Evolutionary conservation across 2,329 filamentous ascomycete species (phyloP).

Genomic region (Emergomyces orientalis): DNA sequence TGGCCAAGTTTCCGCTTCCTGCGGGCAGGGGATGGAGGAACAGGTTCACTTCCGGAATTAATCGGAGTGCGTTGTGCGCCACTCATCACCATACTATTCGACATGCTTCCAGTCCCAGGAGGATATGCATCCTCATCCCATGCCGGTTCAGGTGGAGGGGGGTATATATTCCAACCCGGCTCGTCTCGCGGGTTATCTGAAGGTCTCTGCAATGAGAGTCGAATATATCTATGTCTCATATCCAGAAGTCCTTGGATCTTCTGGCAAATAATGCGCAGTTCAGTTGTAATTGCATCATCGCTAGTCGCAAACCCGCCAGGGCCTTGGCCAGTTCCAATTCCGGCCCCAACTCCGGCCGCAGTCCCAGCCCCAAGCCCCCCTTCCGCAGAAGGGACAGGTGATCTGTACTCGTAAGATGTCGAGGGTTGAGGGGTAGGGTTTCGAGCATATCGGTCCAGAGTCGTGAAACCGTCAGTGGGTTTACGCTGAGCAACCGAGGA

Average conservation of each 20-base stretch:
- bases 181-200: constrained; percentile 83
- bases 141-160: constrained; percentile 79
- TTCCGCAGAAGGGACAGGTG: constrained; percentile 43
- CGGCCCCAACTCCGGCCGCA: constrained; percentile 43
- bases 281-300: constrained; percentile 71
- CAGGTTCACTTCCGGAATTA: constrained; percentile 25
- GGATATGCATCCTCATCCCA: constrained; percentile 59
- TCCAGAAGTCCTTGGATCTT: constrained; percentile 88
- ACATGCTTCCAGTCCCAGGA: constrained; percentile 24
- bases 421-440: constrained; percentile 43
- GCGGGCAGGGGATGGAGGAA: constrained; percentile 38
- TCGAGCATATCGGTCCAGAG: constrained; percentile 41
- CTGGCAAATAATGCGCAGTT: constrained; percentile 76
- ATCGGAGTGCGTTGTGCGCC: constrained; percentile 12
- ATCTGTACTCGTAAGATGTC: constrained; percentile 48
- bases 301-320: constrained; percentile 57
- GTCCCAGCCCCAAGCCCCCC: constrained; percentile 51
- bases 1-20: constrained; percentile 75
- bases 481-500: background rate
- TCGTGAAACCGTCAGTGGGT: constrained; percentile 27
- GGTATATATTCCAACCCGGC: constrained; percentile 77
- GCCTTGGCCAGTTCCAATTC: constrained; percentile 53
- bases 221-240: constrained; percentile 78
- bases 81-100: constrained; percentile 21
- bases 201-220: constrained; percentile 69